Evolutionary conservation across 2,329 filamentous ascomycete species (phyloP).

Genomic region (Diaporthe ampelina): DNA sequence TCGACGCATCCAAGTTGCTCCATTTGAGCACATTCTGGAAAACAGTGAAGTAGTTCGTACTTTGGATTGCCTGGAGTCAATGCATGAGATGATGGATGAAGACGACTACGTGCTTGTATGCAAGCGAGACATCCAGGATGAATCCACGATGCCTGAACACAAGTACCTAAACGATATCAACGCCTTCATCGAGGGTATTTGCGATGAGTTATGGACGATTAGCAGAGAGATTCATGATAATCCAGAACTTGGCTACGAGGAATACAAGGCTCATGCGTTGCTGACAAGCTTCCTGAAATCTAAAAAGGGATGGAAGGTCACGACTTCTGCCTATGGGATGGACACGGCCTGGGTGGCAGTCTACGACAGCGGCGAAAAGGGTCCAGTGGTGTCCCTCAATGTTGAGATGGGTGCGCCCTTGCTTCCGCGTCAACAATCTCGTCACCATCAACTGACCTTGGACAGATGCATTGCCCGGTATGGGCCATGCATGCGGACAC

Average conservation of each 20-base stretch:
- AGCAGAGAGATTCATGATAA: constrained; percentile 67
- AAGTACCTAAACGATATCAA: constrained; percentile 53
- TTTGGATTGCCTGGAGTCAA: not conserved
- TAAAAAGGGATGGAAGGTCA: constrained; percentile 64
- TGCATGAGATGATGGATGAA: not conserved
- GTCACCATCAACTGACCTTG: not conserved
- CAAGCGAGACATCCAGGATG: not conserved
- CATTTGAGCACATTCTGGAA: too few species aligned
- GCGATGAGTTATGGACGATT: constrained; percentile 57
- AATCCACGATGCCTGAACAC: not conserved
- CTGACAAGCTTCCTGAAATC: constrained; percentile 62
- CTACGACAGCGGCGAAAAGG: constrained; percentile 59
- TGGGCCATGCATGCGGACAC: constrained; percentile 69
- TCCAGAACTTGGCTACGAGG: constrained; percentile 63
- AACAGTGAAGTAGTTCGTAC: not conserved
- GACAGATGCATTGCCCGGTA: constrained; percentile 62
- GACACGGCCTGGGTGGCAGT: constrained; percentile 67
- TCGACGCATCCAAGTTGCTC: not conserved
- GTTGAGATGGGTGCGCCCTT: constrained; percentile 58
- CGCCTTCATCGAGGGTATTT: constrained; percentile 54
- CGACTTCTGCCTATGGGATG: constrained; percentile 64
- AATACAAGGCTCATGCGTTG: constrained; percentile 63
- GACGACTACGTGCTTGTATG: constrained; percentile 23
- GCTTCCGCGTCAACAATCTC: too few species aligned
- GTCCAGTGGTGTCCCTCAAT: constrained; percentile 63